Percentiles rank a stretch among this genome's conserved stretches.
phyloP scores from a whole-genome alignment of 2,329 filamentous ascomycete genomes.

The Pseudocercospora fijiensis region DNA sequence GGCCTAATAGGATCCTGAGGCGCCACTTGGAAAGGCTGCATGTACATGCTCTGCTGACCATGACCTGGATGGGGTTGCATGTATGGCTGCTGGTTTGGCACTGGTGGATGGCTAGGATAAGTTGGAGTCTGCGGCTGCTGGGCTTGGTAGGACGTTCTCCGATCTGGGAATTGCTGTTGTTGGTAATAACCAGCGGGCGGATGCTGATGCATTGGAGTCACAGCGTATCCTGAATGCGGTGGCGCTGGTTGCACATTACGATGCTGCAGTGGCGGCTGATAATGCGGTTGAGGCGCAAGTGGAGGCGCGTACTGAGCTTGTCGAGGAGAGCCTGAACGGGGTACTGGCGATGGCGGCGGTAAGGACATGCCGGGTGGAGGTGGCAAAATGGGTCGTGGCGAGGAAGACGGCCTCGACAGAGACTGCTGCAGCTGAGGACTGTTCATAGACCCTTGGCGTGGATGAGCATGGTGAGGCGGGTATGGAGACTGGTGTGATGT shows the following conservation, averaged over 20 bases:
- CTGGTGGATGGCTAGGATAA: constrained; percentile 31
- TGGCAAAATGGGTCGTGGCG: constrained; percentile 41
- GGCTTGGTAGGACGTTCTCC: constrained; percentile 32
- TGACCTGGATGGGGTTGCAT: constrained; percentile 20
- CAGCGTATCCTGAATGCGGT: constrained; percentile 25
- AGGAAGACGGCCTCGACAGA: constrained; percentile 36
- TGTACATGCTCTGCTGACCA: constrained; percentile 41
- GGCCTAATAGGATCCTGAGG: constrained; percentile 43
- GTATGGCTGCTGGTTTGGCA: constrained; percentile 40
- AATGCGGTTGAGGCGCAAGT: constrained; percentile 27
- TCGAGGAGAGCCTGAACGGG: constrained; percentile 37
- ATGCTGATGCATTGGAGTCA: constrained; percentile 30
- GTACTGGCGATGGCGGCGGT: constrained; percentile 31
- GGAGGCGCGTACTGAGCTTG: constrained; percentile 21
- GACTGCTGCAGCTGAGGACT: constrained; percentile 38
- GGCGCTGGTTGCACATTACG: constrained; percentile 26
- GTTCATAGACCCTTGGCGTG: constrained; percentile 25
- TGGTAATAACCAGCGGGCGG: constrained; percentile 36
- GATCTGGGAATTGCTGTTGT: constrained; percentile 30
- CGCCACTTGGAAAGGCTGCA: constrained; percentile 51
- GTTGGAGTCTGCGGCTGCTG: constrained; percentile 33
- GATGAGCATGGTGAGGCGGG: constrained; percentile 35
- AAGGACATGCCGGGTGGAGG: constrained; percentile 40
- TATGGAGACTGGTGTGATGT: constrained; percentile 42
- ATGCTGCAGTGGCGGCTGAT: constrained; percentile 25